These are phyloP conservation scores for Chenopodium suecicum DNA, from an alignment of 148 eudicot genomes.

Conservation along the genomic window DNA sequence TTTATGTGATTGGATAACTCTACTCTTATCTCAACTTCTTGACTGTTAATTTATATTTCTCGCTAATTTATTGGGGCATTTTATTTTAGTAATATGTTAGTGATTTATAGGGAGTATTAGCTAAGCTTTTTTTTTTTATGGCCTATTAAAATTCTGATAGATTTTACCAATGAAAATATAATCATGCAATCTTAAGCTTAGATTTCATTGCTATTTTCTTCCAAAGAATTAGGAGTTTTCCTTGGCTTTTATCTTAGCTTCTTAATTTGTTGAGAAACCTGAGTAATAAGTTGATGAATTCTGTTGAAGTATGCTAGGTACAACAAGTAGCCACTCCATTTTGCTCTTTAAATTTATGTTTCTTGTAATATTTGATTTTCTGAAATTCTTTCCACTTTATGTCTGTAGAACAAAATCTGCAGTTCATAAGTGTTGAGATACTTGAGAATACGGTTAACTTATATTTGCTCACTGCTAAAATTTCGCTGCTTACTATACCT, in stretches of 20 bases:
- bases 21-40: neutral
- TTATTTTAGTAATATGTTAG: too few species aligned
- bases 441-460: neutral
- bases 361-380: neutral
- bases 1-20: neutral
- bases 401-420: neutral
- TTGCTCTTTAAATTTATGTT: neutral
- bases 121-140: neutral
- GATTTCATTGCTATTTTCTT: neutral
- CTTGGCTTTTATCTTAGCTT: neutral
- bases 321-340: neutral
- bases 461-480: constrained; percentile 1
- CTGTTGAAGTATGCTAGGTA: neutral
- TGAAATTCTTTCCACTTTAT: neutral
- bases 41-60: neutral
- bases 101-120: too few species aligned
- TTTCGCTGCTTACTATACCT: neutral
- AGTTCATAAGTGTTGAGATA: neutral
- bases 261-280: neutral
- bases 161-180: neutral
- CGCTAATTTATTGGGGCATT: neutral
- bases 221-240: neutral
- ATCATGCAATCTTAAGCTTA: constrained; percentile 6
- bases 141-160: neutral
- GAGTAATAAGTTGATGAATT: neutral